Percentiles rank a stretch among this genome's conserved stretches.
phyloP scores from a whole-genome alignment of 768 basidiomycete species.

The Russula olivacea region DNA sequence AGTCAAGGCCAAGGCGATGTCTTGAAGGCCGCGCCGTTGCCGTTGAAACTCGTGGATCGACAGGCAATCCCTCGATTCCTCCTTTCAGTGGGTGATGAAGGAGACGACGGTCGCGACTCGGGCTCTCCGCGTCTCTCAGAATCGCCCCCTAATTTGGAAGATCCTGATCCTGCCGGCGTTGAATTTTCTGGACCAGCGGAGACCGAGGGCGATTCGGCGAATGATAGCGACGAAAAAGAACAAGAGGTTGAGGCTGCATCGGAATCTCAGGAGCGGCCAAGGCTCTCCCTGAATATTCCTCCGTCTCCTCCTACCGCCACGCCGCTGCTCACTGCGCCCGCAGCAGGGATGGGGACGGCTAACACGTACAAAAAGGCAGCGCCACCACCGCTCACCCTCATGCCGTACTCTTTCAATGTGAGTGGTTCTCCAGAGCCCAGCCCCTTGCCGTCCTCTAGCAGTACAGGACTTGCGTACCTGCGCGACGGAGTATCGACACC shows the following conservation, averaged over 20 bases:
- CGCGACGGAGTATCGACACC: constrained; percentile 28
- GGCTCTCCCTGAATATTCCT: constrained; percentile 37
- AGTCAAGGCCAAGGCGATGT: constrained; percentile 27
- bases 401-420: constrained; percentile 30
- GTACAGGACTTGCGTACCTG: constrained; percentile 45
- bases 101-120: constrained; percentile 21
- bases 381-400: constrained; percentile 49
- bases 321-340: constrained; percentile 36
- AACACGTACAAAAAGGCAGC: constrained; percentile 37
- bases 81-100: constrained; percentile 24
- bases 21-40: constrained; percentile 37
- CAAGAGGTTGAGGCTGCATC: constrained; percentile 32
- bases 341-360: constrained; percentile 18
- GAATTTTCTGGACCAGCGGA: constrained; percentile 30
- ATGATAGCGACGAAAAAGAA: constrained; percentile 40
- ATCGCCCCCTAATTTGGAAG: constrained; percentile 28
- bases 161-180: constrained; percentile 34
- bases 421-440: constrained; percentile 36
- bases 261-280: constrained; percentile 29
- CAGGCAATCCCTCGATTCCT: constrained; percentile 31
- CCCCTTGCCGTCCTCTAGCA: constrained; percentile 35
- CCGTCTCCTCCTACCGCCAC: constrained; percentile 33
- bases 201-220: constrained; percentile 34
- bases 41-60: constrained; percentile 45
- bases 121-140: constrained; percentile 19